Base-by-base conservation (phyloP, 2,329 filamentous ascomycete species). In the Ophiobolus disseminans region DNA sequence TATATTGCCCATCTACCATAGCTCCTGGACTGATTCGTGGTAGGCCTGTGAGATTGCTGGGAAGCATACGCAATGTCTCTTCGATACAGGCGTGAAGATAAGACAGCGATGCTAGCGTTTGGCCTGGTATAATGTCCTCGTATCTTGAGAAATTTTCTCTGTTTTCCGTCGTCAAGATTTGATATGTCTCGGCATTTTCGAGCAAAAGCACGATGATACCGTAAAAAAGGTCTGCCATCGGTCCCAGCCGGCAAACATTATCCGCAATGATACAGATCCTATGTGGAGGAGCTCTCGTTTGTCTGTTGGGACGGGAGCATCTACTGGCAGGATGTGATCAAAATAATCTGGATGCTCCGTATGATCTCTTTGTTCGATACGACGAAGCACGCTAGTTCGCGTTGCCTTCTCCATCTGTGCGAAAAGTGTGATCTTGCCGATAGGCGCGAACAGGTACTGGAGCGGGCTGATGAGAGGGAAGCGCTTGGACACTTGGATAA, bases 321-420 rank as follows among this genome's bases (percentile, higher is more conserved):
- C 28, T 13, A 31, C 28, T 13, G 28, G 28, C 11, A 31, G 11
- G 28, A 31, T 31, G 28, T 31, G 16, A 31, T 31, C 28, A 5
- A 31, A 31, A 14, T 31, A 31, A 13, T 31, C 28, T 2, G 28
- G 28, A 31, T 31, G 28, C 28, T 31, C 28, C 28, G 28, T 31
- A 31, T 13, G 28, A 13, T 14, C 28, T 31, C 28, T 31, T 31
- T 31, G 7, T 5, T 31, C 46, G 11, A 49, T 41, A 37, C 40
- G 46, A 14, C 20, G 25, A 14, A 44, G 30, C 35, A 39, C 40
- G 37, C 34, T 49, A 22, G 28, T 13, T 16, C 34, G 21, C 40
- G 43, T 46, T 40, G 43, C 43, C 21, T 49, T 49, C 23, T 44
- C 46, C 39, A 49, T 49, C 40, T 49, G 39, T n/a, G 39, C 40